Base-by-base conservation (phyloP, 768 basidiomycete genomes). In the Gloeophyllum trabeum region DNA sequence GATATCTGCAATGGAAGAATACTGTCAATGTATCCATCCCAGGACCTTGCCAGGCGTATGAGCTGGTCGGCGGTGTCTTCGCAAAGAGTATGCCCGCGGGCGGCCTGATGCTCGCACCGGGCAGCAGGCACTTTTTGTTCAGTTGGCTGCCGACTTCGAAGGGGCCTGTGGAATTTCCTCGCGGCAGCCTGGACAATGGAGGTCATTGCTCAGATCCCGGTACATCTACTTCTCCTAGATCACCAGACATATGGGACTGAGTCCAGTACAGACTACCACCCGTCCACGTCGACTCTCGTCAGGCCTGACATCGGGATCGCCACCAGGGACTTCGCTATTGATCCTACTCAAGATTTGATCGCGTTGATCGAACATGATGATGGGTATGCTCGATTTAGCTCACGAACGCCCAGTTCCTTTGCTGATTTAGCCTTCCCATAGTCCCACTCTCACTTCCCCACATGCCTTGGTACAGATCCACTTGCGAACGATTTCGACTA, bases 301-400 rank as follows among this genome's bases (percentile, higher is more conserved):
- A 46, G 53, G 14, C 53, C 59, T 1, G 61, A 73, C 22, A 34
- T 77, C 0, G 65, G 62, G 1, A 35, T 75, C 5, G 44, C 54
- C 6, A 61, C 66, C 28, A 62, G 71, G 35, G 79, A 80, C 50
- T 76, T 80, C 45, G 76, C 74, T 0, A 70, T 80, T n/a, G 79
- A 81, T 48, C 76, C 79, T 1, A 67, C 73, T 4, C 79, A 81
- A 53, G 76, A 81, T 47, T 50, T 81, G 36, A 59, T 79, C 26
- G 64, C 70, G 5, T 52, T 73, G 13, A 54, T 75, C n/a, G 49
- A 54, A 14, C 34, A 40, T 12, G 51, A 50, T n/a, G 46, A 45
- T 6, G 21, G n/a, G 53, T 55, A 35, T 21, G 26, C 6, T 44
- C 26, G 16, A 12, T 19, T 14, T 41, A 1, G 12, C 22, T 20